Conservation (phyloP, 1,284 basidiomycete species). For the Amylostereum areolatum region DNA sequence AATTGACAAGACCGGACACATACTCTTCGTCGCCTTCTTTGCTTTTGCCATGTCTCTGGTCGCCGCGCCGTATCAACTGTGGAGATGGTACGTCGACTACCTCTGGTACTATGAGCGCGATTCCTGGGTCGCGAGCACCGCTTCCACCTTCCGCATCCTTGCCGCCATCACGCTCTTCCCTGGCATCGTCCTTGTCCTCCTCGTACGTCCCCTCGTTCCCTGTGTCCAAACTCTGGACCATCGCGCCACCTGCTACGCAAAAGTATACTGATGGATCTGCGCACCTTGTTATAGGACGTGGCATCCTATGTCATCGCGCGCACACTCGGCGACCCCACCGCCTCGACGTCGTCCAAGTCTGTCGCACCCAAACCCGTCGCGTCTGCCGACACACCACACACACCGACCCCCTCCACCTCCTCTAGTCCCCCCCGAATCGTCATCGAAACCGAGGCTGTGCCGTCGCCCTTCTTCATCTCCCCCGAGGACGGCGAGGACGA, state of each 20-base stretch:
- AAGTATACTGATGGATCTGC: too few species aligned
- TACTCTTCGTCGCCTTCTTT: too few species aligned
- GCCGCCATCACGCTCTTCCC: conserved; percentile 60
- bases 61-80: conserved; percentile 25
- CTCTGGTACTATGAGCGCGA: conserved; percentile 54
- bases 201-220: conserved; percentile 40
- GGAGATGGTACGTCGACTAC: conserved; percentile 53
- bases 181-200: conserved; percentile 53
- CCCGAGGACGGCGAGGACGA: conserved; percentile 39
- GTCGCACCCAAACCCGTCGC: conserved; percentile 3
- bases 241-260: too few species aligned
- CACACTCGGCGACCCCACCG: conserved; percentile 54
- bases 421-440: conserved; percentile 30
- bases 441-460: conserved; percentile 38
- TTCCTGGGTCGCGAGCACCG: conserved; percentile 66
- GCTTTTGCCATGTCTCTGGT: background rate
- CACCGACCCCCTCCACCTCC: conserved; percentile 12
- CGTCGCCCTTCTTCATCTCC: conserved; percentile 36
- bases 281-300: conserved; percentile 75
- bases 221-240: too few species aligned
- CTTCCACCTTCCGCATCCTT: conserved; percentile 57
- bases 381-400: conserved; percentile 3
- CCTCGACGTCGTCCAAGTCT: conserved; percentile 12
- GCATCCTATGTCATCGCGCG: conserved; percentile 78
- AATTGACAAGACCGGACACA: too few species aligned